Percentiles rank a stretch among this genome's conserved stretches.
Evolutionary conservation across 192 early-diverging fungal genomes (phyloP).

Genomic region (Coemansia umbellata): DNA sequence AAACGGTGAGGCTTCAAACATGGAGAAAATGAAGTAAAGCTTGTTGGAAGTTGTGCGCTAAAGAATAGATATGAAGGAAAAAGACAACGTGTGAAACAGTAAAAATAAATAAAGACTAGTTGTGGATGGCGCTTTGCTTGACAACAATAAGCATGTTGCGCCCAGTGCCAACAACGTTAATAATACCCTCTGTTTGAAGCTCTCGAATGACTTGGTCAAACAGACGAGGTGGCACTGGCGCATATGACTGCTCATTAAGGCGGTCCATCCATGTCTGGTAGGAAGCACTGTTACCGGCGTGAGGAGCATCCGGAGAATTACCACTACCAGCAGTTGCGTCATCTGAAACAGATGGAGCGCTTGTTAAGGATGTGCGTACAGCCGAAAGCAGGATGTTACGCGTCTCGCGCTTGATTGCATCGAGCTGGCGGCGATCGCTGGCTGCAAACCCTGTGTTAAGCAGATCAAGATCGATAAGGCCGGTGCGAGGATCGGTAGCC

Average conservation of each 20-base stretch:
- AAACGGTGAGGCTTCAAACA: no score
- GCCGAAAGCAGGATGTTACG: constrained; percentile 35
- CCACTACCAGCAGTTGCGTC: not conserved
- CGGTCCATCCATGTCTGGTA: constrained; percentile 44
- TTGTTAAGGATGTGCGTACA: constrained; percentile 26
- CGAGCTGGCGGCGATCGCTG: constrained; percentile 61
- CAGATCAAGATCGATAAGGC: constrained; percentile 89
- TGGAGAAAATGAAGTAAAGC: no score
- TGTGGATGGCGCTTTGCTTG: constrained; percentile 36
- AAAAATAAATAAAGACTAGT: not conserved
- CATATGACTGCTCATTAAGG: constrained; percentile 44
- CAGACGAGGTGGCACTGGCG: constrained; percentile 49
- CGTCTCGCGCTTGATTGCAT: constrained; percentile 44
- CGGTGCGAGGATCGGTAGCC: constrained; percentile 92
- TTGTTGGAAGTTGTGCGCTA: no score
- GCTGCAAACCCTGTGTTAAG: constrained; percentile 83
- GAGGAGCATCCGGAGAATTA: constrained; percentile 11
- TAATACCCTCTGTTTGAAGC: constrained; percentile 53
- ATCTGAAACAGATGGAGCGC: not conserved
- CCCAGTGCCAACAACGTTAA: constrained; percentile 39
- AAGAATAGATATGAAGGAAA: constrained; percentile 2
- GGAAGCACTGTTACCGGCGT: constrained; percentile 15
- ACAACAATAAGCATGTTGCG: constrained; percentile 42
- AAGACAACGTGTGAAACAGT: not conserved
- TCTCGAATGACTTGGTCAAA: constrained; percentile 58